Percentiles rank a stretch among this genome's conserved stretches.
These are phyloP conservation scores for Phytophthora pini DNA, from an alignment of 352 stramenopile species.

Conservation along the genomic window DNA sequence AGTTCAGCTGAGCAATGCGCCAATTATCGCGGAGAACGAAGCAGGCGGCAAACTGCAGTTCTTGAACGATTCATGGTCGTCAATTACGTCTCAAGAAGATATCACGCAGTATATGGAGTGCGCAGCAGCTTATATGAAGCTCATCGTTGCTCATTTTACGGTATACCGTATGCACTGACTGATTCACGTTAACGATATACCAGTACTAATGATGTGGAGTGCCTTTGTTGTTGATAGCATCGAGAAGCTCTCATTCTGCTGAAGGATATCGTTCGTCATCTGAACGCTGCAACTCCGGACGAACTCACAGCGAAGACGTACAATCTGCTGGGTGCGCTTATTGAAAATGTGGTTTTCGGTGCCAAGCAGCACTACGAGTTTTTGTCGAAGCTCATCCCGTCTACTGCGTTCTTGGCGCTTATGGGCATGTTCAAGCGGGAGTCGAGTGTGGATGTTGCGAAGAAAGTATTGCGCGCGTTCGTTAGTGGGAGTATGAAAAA, in stretches of 20 bases:
- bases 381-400: constrained; percentile 82
- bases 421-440: constrained; percentile 90
- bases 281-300: constrained; percentile 67
- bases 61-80: constrained; percentile 87
- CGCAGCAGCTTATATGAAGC: constrained; percentile 84
- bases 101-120: constrained; percentile 86
- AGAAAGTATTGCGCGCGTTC: constrained; percentile 85
- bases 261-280: constrained; percentile 83
- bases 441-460: constrained; percentile 81
- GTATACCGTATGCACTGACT: constrained; percentile 33
- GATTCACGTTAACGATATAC: background rate
- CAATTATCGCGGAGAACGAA: constrained; percentile 34
- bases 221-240: constrained; percentile 38
- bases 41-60: constrained; percentile 73
- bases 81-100: constrained; percentile 73
- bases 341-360: constrained; percentile 81
- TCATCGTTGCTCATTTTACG: constrained; percentile 86
- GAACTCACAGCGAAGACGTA: constrained; percentile 70
- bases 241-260: constrained; percentile 87
- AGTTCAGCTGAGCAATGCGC: constrained; percentile 56
- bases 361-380: constrained; percentile 74
- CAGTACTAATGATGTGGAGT: constrained; percentile 5
- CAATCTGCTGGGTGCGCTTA: constrained; percentile 72
- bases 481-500: constrained; percentile 47
- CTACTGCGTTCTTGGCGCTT: constrained; percentile 74